These are phyloP conservation scores for Neocallimastix lanati DNA, from an alignment of 192 early-diverging fungal species.

Conservation along the genomic window DNA sequence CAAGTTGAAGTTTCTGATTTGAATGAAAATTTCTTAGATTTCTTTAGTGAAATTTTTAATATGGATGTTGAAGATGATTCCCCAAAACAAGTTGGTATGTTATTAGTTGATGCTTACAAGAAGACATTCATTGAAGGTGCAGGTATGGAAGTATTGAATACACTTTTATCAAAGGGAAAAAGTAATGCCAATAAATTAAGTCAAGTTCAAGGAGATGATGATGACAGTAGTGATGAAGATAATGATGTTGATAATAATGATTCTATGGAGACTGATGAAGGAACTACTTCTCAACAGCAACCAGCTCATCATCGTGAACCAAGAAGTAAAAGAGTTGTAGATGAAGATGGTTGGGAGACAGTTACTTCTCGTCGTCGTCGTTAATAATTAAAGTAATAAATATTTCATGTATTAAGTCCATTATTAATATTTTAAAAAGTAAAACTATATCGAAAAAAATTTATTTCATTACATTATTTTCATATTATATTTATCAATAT, in stretches of 20 bases:
- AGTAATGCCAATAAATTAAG: not conserved
- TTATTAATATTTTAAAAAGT: too few species aligned
- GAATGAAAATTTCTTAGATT: constrained; percentile 19
- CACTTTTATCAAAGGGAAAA: not conserved
- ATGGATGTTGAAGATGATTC: constrained; percentile 9
- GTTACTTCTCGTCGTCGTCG: not conserved
- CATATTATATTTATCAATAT: too few species aligned
- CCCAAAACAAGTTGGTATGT: constrained; percentile 2
- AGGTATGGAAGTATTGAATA: not conserved
- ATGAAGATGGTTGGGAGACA: not conserved
- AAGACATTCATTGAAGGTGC: not conserved
- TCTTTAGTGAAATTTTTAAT: constrained; percentile 17
- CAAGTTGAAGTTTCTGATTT: constrained; percentile 19
- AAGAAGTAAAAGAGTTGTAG: not conserved
- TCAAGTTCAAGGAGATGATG: not conserved
- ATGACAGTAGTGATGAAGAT: not conserved
- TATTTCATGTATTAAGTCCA: too few species aligned
- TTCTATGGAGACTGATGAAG: not conserved
- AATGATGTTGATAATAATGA: not conserved
- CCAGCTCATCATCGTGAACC: not conserved
- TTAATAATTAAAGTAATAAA: too few species aligned
- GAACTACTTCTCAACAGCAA: not conserved
- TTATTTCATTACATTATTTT: too few species aligned
- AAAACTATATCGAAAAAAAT: too few species aligned
- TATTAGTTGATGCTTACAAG: not conserved